Base-by-base conservation (phyloP, 2,329 filamentous ascomycete genomes). In the Colletotrichum cordylinicola region DNA sequence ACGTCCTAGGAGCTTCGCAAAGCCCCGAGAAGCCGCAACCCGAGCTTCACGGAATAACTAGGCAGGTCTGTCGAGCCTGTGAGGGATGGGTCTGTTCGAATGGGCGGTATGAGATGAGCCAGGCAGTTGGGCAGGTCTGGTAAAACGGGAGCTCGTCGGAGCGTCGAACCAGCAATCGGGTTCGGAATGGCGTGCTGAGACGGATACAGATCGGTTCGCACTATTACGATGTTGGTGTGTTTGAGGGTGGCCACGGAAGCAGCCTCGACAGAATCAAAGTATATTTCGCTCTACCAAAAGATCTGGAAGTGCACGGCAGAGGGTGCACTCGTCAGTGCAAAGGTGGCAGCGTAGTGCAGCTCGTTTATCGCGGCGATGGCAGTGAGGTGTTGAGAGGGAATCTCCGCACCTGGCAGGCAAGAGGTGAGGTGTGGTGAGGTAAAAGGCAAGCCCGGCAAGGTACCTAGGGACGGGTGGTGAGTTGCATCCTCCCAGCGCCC, bases 331-430 rank as follows among this genome's bases (percentile, higher is more conserved):
- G 65, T 69, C 65, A 33, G 48, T 68, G 65, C 70, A 74, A 60
- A 60, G 35, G 48, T 52, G 37, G 65, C 64, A 65, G 64, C 24
- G 74, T 37, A 31, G 56, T 35, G 61, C 43, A 74, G 65, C 65
- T 76, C 62, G 74, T 62, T 67, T 76, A 71, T 76, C 71, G 70
- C 70, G 65, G 60, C 55, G 71, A 71, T 76, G 74, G 24, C 58
- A 71, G 60, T 52, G 43, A 52, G 21, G 43, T 52, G 52, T 75
- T 67, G 55, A 67, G 52, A 71, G 74, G 67, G 71, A 62, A 67
- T 72, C 75, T 55, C 73, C 65, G 70, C 70, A 69, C 18, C 65
- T 55, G 39, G 68, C 24, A 43, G 43, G 60, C 29, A 65, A 43
- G 74, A 74, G 74, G 70, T 68, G 74, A 69, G 33, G 31, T 43